These are phyloP conservation scores for Neurospora sp. DNA, from an alignment of 495 filamentous ascomycete species.

Conservation along the genomic window DNA sequence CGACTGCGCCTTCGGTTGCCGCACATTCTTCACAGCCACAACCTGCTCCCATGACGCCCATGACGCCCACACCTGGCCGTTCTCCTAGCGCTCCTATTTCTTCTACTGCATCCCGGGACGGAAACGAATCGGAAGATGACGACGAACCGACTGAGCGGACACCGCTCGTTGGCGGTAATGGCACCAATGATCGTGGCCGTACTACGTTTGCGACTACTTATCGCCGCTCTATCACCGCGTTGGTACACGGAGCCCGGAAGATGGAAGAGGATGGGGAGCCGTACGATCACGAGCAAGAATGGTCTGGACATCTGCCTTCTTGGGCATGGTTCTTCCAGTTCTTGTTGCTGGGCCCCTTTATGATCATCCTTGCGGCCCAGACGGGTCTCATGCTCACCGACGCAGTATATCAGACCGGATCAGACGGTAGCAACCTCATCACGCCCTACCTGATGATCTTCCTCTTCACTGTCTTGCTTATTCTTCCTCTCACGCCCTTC, in stretches of 20 bases:
- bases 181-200: slow-evolving; percentile 33
- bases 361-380: slow-evolving; percentile 63
- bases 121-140: slow-evolving; percentile 35
- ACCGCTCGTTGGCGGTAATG: slow-evolving; percentile 50
- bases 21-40: not conserved
- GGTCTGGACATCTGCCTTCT: slow-evolving; percentile 67
- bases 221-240: slow-evolving; percentile 34
- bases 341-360: slow-evolving; percentile 65
- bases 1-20: not conserved
- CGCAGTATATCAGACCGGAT: slow-evolving; percentile 67
- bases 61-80: not conserved
- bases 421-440: slow-evolving; percentile 59
- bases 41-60: not conserved
- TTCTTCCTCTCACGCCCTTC: slow-evolving; percentile 75
- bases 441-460: slow-evolving; percentile 62
- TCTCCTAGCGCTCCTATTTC: not conserved
- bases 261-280: slow-evolving; percentile 26
- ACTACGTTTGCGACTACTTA: slow-evolving; percentile 69
- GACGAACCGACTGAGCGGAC: slow-evolving; percentile 67
- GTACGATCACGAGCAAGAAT: slow-evolving; percentile 73
- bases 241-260: slow-evolving; percentile 24
- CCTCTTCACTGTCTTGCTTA: slow-evolving; percentile 54
- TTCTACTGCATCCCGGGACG: slow-evolving; percentile 9
- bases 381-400: slow-evolving; percentile 63
- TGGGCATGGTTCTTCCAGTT: slow-evolving; percentile 88